These are phyloP conservation scores for Orbilia blumenaviensis DNA, from an alignment of 2,329 filamentous ascomycete species.

Conservation along the genomic window DNA sequence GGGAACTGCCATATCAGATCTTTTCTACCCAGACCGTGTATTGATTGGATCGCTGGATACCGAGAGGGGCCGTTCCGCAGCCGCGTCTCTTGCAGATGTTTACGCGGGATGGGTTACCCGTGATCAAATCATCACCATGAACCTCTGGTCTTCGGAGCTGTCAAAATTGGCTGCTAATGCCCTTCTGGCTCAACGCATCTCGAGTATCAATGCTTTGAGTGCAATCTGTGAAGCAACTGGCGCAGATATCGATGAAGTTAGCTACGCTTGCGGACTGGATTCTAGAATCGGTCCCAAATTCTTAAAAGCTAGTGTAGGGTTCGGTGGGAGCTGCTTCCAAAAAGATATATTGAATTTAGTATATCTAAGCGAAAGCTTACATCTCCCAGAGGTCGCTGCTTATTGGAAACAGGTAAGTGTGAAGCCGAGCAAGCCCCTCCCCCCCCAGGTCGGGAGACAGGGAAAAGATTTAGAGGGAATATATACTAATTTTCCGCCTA, in stretches of 20 bases:
- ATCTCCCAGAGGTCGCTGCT: constrained; percentile 74
- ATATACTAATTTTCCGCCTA: constrained; percentile 13
- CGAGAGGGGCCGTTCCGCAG: constrained; percentile 69
- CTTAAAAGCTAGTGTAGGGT: constrained; percentile 78
- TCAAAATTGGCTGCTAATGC: constrained; percentile 82
- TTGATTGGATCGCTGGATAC: constrained; percentile 76
- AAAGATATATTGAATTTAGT: constrained; percentile 80
- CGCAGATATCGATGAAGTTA: constrained; percentile 78
- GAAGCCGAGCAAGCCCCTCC: background rate
- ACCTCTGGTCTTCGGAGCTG: constrained; percentile 80
- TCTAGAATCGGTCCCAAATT: constrained; percentile 76
- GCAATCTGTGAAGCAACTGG: constrained; percentile 80
- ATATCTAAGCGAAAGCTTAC: constrained; percentile 76
- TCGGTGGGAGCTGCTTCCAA: constrained; percentile 82
- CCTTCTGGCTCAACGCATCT: constrained; percentile 81
- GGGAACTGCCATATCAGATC: constrained; percentile 76
- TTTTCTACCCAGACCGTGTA: constrained; percentile 76
- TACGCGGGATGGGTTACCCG: constrained; percentile 77
- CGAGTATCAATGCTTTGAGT: constrained; percentile 82
- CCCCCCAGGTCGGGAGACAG: no score
- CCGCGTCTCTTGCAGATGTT: constrained; percentile 70
- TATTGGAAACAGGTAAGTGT: constrained; percentile 71
- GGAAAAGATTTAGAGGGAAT: background rate
- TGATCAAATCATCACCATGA: constrained; percentile 74
- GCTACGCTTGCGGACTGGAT: constrained; percentile 74